phyloP scores from a whole-genome alignment of 306 rosid species.

The Pyrus pyrifolia region DNA sequence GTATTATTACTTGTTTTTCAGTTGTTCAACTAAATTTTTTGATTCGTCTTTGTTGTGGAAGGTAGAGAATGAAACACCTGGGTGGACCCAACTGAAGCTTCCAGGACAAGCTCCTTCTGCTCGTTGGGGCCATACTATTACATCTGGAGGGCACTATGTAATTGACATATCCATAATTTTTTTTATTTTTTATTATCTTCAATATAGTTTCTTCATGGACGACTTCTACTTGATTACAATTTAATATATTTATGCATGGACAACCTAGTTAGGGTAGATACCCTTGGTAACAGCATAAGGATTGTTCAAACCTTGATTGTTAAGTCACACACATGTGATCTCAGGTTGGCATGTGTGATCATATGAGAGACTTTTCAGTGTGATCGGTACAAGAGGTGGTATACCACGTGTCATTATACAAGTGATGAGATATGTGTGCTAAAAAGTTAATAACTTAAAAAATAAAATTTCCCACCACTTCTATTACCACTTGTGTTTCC shows the following conservation, averaged over 20 bases:
- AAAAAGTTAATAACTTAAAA: no score
- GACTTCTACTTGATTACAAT: neutral
- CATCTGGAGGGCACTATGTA: conserved; percentile 85
- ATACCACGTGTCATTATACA: no score
- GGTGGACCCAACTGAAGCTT: conserved; percentile 58
- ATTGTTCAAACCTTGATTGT: neutral
- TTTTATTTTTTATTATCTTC: neutral
- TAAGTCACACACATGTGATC: neutral
- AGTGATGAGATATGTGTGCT: no score
- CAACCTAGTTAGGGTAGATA: neutral
- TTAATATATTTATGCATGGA: neutral
- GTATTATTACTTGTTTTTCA: no score
- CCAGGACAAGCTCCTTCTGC: conserved; percentile 96
- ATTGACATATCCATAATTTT: conserved; percentile 14
- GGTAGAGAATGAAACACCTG: no score
- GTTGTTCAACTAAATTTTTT: no score
- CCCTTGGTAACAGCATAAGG: neutral
- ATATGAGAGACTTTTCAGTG: neutral
- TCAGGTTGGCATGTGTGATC: neutral
- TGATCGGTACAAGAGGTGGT: no score
- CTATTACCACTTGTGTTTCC: no score
- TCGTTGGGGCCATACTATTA: conserved; percentile 88
- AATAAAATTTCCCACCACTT: no score
- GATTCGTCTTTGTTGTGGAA: no score
- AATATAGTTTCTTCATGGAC: conserved; percentile 3